Conservation (phyloP, 2,329 filamentous ascomycete species). For the Aspergillus pseudonomiae region DNA sequence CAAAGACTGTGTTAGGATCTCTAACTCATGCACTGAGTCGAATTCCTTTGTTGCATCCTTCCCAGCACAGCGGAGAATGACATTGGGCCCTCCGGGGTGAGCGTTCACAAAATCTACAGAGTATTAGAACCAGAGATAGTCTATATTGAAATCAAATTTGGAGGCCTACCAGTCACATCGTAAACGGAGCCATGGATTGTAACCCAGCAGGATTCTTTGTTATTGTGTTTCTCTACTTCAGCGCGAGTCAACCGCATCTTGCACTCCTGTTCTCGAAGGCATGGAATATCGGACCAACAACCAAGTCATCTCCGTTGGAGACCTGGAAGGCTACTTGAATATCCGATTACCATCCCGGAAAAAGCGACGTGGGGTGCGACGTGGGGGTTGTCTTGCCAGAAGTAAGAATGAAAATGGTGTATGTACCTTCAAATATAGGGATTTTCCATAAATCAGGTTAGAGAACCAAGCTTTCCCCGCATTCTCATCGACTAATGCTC, state of each 20-base stretch:
- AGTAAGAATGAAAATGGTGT: neutral
- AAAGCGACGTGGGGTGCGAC: constrained; percentile 1
- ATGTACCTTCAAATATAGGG: neutral
- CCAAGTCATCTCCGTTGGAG: no score
- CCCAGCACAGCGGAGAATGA: constrained; percentile 39
- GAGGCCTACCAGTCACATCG: constrained; percentile 46
- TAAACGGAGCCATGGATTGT: constrained; percentile 56
- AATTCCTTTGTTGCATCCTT: constrained; percentile 40
- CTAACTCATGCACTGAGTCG: constrained; percentile 36
- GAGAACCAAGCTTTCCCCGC: constrained; percentile 3
- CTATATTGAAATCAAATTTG: neutral
- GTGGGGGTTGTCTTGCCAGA: constrained; percentile 16
- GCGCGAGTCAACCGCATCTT: constrained; percentile 46
- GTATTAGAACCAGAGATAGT: neutral
- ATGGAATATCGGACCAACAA: neutral
- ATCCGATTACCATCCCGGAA: neutral
- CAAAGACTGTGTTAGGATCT: constrained; percentile 34
- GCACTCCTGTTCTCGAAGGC: neutral
- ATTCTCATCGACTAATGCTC: neutral
- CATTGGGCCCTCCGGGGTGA: constrained; percentile 38
- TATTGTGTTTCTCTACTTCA: constrained; percentile 55
- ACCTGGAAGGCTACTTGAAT: neutral
- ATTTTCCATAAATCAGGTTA: neutral
- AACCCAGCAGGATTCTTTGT: constrained; percentile 55
- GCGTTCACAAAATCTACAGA: constrained; percentile 34